A percentile compares a stretch with the other conserved stretches of the same genome.
These are phyloP conservation scores for Fusarium papillatum DNA, from an alignment of 2,329 filamentous ascomycete genomes.

Conservation along the genomic window DNA sequence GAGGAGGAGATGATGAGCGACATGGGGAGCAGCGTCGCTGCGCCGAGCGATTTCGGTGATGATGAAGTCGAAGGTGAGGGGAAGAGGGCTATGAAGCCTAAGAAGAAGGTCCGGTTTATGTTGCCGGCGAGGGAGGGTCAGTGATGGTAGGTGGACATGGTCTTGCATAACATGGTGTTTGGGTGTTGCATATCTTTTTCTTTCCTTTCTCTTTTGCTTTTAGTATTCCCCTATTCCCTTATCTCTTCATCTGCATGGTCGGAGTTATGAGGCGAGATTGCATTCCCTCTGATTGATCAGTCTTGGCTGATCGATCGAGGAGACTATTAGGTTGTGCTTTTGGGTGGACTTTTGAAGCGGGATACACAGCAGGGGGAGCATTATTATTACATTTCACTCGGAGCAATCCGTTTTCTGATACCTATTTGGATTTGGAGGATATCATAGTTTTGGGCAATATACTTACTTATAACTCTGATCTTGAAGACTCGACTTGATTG, in stretches of 20 bases:
- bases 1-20: constrained; percentile 66
- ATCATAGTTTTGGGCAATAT: not conserved
- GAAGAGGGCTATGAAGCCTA: constrained; percentile 61
- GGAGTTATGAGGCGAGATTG: constrained; percentile 35
- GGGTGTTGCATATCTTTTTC: constrained; percentile 22
- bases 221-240: not conserved
- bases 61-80: constrained; percentile 27
- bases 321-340: constrained; percentile 22
- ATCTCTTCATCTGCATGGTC: constrained; percentile 32
- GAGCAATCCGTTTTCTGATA: constrained; percentile 42
- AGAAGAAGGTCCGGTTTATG: constrained; percentile 70
- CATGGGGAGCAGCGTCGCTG: constrained; percentile 49
- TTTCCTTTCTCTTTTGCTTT: constrained; percentile 10
- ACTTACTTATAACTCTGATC: constrained; percentile 16
- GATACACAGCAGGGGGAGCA: constrained; percentile 11
- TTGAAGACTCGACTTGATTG: not conserved
- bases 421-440: constrained; percentile 37
- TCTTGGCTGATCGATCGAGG: constrained; percentile 36
- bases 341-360: constrained; percentile 19
- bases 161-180: constrained; percentile 43
- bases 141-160: not conserved
- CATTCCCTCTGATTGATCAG: constrained; percentile 26
- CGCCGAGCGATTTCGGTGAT: constrained; percentile 48
- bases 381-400: constrained; percentile 32
- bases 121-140: constrained; percentile 57